These are phyloP conservation scores for Albophoma yamanashiensis DNA, from an alignment of 2,329 filamentous ascomycete species.

Conservation along the genomic window DNA sequence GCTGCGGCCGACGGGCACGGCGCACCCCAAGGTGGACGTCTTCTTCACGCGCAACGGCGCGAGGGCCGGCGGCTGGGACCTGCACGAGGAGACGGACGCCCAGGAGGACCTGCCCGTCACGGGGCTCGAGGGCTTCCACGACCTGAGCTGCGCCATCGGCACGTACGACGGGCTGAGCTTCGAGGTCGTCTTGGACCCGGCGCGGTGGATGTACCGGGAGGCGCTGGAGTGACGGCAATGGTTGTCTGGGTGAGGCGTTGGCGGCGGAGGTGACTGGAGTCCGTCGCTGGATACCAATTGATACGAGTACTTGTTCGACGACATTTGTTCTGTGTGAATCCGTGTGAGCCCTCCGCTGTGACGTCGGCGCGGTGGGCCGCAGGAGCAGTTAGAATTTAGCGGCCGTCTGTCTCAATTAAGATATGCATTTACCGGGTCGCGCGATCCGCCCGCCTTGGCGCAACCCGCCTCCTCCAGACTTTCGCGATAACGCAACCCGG, in stretches of 20 bases:
- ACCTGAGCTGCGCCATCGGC: slow-evolving; percentile 61
- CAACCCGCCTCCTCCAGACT: neutral
- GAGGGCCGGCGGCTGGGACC: slow-evolving; percentile 52
- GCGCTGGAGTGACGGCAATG: neutral
- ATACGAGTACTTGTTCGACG: too few species aligned
- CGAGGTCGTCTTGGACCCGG: slow-evolving; percentile 52
- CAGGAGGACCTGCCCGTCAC: slow-evolving; percentile 49
- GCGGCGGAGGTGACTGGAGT: neutral
- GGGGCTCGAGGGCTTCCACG: slow-evolving; percentile 61
- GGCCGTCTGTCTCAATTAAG: neutral
- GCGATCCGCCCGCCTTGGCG: neutral
- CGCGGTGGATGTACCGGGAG: slow-evolving; percentile 43
- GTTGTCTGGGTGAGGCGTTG: neutral
- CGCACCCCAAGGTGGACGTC: slow-evolving; percentile 21
- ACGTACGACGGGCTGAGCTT: slow-evolving; percentile 58
- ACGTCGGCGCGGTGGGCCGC: too few species aligned
- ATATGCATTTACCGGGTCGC: neutral
- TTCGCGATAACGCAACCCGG: neutral
- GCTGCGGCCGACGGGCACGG: slow-evolving; percentile 28
- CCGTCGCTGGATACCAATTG: neutral
- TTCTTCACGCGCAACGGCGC: slow-evolving; percentile 63
- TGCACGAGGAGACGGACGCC: slow-evolving; percentile 64
- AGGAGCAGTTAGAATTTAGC: neutral
- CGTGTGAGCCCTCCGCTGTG: too few species aligned
- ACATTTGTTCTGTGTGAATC: too few species aligned